These are phyloP conservation scores for Thraustotheca clavata DNA, from an alignment of 352 stramenopile species.

Conservation along the genomic window DNA sequence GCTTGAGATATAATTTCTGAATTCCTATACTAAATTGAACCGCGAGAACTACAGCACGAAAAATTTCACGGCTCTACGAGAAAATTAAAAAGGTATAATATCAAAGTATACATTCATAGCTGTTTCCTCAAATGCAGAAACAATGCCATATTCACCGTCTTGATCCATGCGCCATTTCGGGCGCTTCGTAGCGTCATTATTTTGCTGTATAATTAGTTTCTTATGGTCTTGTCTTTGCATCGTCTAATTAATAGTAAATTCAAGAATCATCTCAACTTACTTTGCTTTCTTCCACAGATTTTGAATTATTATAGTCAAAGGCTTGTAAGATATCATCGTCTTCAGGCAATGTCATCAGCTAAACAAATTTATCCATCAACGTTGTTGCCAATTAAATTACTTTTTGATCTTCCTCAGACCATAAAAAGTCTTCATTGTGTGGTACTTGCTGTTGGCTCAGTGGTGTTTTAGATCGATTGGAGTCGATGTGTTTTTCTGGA, in stretches of 20 bases:
- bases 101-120: neutral
- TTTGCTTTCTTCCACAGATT: neutral
- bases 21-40: neutral
- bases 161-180: conserved; percentile 12
- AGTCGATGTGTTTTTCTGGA: no score
- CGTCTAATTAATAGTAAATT: neutral
- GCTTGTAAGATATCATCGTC: neutral
- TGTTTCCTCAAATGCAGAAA: conserved; percentile 1
- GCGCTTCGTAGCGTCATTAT: neutral
- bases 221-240: neutral
- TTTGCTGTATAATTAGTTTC: neutral
- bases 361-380: neutral
- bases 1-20: neutral
- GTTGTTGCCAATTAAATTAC: no score
- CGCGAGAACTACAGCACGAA: conserved; percentile 1
- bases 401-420: no score
- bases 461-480: no score
- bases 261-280: neutral
- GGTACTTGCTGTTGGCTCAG: no score
- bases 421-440: no score
- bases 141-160: neutral
- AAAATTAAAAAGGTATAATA: neutral
- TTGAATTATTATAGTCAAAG: neutral
- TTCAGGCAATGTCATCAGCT: conserved; percentile 8
- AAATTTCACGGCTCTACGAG: neutral